Evolutionary conservation across 345 rosid genomes (phyloP), one percentile per base, ranked within the genome.

Genomic region (Gossypium thurberi): DNA sequence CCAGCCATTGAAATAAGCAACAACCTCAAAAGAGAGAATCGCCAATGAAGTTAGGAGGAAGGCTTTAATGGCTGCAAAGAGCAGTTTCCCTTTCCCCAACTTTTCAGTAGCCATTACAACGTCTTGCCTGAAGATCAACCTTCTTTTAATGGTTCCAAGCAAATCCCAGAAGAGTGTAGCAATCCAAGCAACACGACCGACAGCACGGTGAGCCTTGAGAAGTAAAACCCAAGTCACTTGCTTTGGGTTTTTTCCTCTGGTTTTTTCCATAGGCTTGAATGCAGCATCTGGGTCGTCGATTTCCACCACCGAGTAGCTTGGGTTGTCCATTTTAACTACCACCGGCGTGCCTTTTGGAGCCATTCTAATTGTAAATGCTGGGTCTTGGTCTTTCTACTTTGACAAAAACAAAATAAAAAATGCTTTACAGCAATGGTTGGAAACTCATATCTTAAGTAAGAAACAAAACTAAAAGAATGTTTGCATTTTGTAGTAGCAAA

Each of bases 201-300:
- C 91, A 44, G 97, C 98, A 74, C 84, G 85, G 23, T 93, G 92
- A 81, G 97, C 98, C 78, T 90, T 93, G 70, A 93, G 94, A 68
- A 93, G 97, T 78, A 93, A 76, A 68, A 93, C 94, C 98, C 98
- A 90, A 25, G 91, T 90, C 17, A 93, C 93, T 78, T 93, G 98
- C 84, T 87, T 93, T 0, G 91, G 97, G 77, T 89, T 90, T 68
- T 90, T 90, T 79, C 87, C 96, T 81, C 98, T 82, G 77, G 84
- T 87, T 86, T 79, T 92, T 78, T 90, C 98, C 56, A 85, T 90
- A 0, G 92, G 91, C 81, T 87, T 77, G 75, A 92, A 92, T 66
- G 96, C 94, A 65, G 92, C 82, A 81, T 92, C 98, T 62, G 98
- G 98, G 40, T 88, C 93, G 33, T 89, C 82, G 77, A 90, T 93